These are phyloP conservation scores for Dictyostelium intermedium DNA, from an alignment of 78 protist species.

Conservation along the genomic window DNA sequence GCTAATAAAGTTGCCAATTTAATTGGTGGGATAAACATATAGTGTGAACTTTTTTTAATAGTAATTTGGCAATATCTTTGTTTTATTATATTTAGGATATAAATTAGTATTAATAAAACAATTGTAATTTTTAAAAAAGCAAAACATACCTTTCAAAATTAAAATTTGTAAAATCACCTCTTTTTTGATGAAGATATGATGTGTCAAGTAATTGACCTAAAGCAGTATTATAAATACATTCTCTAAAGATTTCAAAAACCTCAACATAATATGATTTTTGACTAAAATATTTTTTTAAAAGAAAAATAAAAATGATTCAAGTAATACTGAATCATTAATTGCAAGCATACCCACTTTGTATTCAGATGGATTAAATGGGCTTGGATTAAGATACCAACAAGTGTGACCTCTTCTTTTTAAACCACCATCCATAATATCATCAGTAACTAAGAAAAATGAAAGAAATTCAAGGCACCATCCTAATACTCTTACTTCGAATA, in stretches of 20 bases:
- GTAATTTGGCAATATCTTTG: not conserved
- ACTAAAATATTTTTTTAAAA: constrained; percentile 7
- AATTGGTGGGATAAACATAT: not conserved
- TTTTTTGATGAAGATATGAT: not conserved
- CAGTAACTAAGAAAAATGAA: not conserved
- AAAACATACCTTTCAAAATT: not conserved
- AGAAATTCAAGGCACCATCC: not conserved
- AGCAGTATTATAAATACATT: not conserved
- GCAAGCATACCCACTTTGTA: not conserved
- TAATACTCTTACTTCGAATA: not conserved
- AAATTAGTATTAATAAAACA: not conserved
- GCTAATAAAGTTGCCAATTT: not conserved
- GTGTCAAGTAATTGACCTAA: not conserved
- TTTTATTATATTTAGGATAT: not conserved
- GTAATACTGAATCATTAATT: not conserved
- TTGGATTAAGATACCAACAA: not conserved
- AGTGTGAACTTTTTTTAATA: not conserved
- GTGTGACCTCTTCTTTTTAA: not conserved
- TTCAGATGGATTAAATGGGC: not conserved
- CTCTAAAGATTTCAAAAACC: not conserved
- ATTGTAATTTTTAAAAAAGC: too few species aligned
- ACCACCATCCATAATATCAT: constrained; percentile 6
- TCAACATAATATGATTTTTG: not conserved
- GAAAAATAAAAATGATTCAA: not conserved
- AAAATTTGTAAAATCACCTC: constrained; percentile 13